Evolutionary conservation across 1,139 yeast species (phyloP), one percentile per base, ranked within the genome.

Genomic region (Geotrichum citri-aurantii): DNA sequence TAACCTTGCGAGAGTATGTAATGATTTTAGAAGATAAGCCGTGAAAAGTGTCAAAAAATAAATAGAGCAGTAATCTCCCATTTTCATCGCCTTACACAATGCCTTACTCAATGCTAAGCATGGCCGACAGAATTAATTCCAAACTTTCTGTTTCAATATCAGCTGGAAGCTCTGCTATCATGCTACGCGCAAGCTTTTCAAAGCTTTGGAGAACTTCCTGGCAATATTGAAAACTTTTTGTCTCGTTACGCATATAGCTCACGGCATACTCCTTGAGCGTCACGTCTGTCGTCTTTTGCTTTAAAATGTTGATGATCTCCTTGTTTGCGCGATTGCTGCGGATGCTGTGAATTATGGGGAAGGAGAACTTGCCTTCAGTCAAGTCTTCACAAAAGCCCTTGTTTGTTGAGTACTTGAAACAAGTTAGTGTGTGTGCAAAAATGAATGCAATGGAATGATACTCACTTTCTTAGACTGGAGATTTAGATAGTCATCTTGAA

Each of bases 311-410:
- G 51, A 74, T 63, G 17, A 79, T 70, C 61, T 77, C 78, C 44
- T 74, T 73, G 57, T 76, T 75, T 14, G 67, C 62, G 6, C 71
- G 65, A 53, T 73, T 74, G 21, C 66, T 65, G 17, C 76, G 67
- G 5, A 85, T 72, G 19, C 85, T 81, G 71, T 88, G 95, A 42
- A 90, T 80, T 7, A 91, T 83, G 0, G 97, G 97, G 63, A 88
- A 85, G 0, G 95, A 86, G 61, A 87, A 81, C 71, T 91, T 92
- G 0, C 97, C 97, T 70, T 91, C 97, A 0, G 91, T 81, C 47
- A 91, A 78, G 68, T 91, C 97, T 66, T 91, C 97, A 56, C 95
- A 90, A 58, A 80, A 82, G 0, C 97, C 97, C 71, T 91, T 90
- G 76, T 84, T 83, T 42, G 78, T 76, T 17, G 77, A 73, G 73